A percentile compares a stretch with the other conserved stretches of the same genome.
These are phyloP conservation scores for Fusarium annulatum DNA, from an alignment of 2,329 filamentous ascomycete species.

Conservation along the genomic window DNA sequence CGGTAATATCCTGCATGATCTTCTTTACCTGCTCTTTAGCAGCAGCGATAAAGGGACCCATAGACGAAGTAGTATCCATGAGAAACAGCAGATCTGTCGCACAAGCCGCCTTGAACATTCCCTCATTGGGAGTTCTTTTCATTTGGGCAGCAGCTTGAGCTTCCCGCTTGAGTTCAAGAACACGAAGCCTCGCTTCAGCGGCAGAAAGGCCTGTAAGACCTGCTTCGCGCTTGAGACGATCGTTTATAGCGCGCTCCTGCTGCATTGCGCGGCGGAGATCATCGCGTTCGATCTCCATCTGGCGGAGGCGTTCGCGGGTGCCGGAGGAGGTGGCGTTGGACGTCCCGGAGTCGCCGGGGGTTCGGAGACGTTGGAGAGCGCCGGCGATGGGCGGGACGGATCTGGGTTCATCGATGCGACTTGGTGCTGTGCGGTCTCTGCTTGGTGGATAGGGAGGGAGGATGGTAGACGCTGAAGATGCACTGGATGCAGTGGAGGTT, in stretches of 20 bases:
- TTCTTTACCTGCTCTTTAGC: slow-evolving; percentile 50
- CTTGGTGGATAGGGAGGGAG: slow-evolving; percentile 14
- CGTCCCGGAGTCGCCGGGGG: background rate
- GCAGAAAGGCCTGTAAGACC: slow-evolving; percentile 7
- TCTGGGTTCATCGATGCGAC: background rate
- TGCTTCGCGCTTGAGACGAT: slow-evolving; percentile 12
- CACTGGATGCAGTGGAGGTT: slow-evolving; percentile 3
- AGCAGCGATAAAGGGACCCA: slow-evolving; percentile 47
- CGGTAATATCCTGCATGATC: slow-evolving; percentile 49
- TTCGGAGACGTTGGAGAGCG: background rate
- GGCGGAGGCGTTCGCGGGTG: slow-evolving; percentile 17
- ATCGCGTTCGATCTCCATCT: slow-evolving; percentile 20
- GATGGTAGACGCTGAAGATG: background rate
- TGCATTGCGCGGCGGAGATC: slow-evolving; percentile 19
- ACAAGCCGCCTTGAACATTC: slow-evolving; percentile 49
- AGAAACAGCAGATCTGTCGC: slow-evolving; percentile 53
- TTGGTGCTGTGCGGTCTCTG: background rate
- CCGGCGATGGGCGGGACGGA: background rate
- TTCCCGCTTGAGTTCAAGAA: slow-evolving; percentile 21
- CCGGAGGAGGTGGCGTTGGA: slow-evolving; percentile 7
- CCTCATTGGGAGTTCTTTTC: slow-evolving; percentile 21
- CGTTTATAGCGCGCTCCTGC: slow-evolving; percentile 6
- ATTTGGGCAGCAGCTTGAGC: slow-evolving; percentile 13
- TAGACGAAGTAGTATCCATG: slow-evolving; percentile 52
- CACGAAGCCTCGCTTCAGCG: slow-evolving; percentile 15